Conservation (phyloP, 2,329 filamentous ascomycete species). For the Neopestalotiopsis clavispora region DNA sequence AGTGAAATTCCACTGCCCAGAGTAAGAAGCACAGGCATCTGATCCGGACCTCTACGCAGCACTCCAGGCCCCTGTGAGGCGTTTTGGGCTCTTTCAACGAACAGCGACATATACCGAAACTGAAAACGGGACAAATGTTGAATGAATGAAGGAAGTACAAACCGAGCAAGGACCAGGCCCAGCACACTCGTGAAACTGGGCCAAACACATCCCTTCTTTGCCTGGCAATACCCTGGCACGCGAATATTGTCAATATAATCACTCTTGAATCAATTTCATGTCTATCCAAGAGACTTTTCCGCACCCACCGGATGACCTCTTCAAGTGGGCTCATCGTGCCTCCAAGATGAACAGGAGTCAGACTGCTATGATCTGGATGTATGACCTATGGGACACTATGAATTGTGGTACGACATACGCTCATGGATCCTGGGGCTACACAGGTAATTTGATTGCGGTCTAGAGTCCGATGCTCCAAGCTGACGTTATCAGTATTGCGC, state of each 20-base stretch:
- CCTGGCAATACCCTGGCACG: neutral
- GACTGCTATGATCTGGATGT: neutral
- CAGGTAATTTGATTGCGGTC: slow-evolving; percentile 1
- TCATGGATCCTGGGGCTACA: slow-evolving; percentile 6
- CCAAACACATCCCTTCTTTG: no score
- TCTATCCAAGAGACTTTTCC: slow-evolving; percentile 7
- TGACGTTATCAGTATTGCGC: neutral
- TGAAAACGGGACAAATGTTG: no score
- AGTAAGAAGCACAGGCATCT: no score
- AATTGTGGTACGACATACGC: neutral
- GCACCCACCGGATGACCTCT: neutral
- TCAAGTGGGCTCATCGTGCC: neutral
- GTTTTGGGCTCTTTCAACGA: no score
- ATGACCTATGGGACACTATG: neutral
- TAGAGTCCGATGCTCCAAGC: neutral
- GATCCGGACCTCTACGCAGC: no score
- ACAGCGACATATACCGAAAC: no score
- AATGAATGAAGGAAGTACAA: no score
- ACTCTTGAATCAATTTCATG: neutral
- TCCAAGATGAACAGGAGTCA: neutral
- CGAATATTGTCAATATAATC: neutral
- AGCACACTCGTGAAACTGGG: no score
- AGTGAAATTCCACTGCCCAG: no score
- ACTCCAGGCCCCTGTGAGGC: no score
- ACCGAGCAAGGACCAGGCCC: no score